These are phyloP conservation scores for Dioscorea zingiberensis DNA, from an alignment of 106 monocot species.

Conservation along the genomic window DNA sequence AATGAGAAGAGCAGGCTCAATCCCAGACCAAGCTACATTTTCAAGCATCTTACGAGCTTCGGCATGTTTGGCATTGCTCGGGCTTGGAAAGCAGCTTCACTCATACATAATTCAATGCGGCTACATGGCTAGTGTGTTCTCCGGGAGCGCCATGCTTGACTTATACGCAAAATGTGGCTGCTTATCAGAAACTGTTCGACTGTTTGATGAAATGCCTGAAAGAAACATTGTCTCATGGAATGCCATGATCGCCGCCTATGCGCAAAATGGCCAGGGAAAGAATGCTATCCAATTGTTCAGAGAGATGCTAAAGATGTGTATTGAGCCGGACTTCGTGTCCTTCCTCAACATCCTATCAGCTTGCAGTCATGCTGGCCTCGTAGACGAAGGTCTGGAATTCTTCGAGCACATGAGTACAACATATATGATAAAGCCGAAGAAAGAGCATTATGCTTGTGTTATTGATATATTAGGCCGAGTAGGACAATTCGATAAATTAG, in stretches of 20 bases:
- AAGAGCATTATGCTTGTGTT: conserved; percentile 76
- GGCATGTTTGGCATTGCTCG: conserved; percentile 40
- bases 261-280: conserved; percentile 63
- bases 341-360: conserved; percentile 66
- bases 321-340: conserved; percentile 56
- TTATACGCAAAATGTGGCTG: conserved; percentile 89
- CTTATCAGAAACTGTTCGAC: conserved; percentile 33
- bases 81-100: conserved; percentile 71
- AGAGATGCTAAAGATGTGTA: conserved; percentile 31
- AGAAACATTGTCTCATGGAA: conserved; percentile 82
- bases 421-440: conserved; percentile 38
- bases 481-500: conserved; percentile 55
- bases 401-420: conserved; percentile 49
- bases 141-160: conserved; percentile 64
- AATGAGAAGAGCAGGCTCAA: conserved; percentile 46
- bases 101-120: conserved; percentile 43
- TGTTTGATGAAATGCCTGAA: conserved; percentile 53
- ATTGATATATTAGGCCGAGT: conserved; percentile 63
- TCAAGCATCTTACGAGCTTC: conserved; percentile 54
- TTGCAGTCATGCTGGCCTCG: conserved; percentile 76
- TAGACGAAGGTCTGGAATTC: conserved; percentile 51
- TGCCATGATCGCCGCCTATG: conserved; percentile 67
- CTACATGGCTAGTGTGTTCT: conserved; percentile 40
- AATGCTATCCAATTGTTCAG: conserved; percentile 53
- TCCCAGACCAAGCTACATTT: conserved; percentile 62